phyloP scores from a whole-genome alignment of 2,329 filamentous ascomycete species.

The Xylaria polymorpha region DNA sequence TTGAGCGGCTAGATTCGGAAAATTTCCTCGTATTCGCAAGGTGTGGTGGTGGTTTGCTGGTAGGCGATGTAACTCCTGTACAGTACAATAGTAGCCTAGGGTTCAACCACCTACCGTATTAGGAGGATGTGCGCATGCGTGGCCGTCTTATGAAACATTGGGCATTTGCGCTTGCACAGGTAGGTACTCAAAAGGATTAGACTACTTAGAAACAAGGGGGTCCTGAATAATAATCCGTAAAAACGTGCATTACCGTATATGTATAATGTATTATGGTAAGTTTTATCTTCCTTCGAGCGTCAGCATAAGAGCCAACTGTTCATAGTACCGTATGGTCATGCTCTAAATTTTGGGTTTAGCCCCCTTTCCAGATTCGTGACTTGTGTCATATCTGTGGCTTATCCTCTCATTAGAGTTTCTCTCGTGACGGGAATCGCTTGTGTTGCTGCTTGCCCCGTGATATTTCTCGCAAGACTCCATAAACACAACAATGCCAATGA shows the following conservation, averaged over 20 bases:
- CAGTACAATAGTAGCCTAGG: slow-evolving; percentile 1
- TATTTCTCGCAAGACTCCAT: neutral
- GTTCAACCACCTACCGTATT: slow-evolving; percentile 33
- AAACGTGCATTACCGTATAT: slow-evolving; percentile 13
- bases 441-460: slow-evolving; percentile 6
- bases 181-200: slow-evolving; percentile 14
- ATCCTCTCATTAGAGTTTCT: slow-evolving; percentile 9
- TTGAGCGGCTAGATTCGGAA: slow-evolving; percentile 5
- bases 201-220: neutral
- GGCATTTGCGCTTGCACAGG: slow-evolving; percentile 13
- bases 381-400: neutral
- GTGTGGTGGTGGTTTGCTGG: neutral
- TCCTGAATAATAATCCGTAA: neutral
- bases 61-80: slow-evolving; percentile 34
- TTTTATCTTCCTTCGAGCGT: neutral
- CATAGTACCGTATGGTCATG: slow-evolving; percentile 7
- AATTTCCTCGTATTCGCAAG: slow-evolving; percentile 19
- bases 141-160: slow-evolving; percentile 22
- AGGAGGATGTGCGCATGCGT: slow-evolving; percentile 18
- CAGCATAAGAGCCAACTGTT: slow-evolving; percentile 3
- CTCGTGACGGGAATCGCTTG: slow-evolving; percentile 4
- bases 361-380: slow-evolving; percentile 3
- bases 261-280: slow-evolving; percentile 16
- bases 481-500: neutral
- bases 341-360: slow-evolving; percentile 21